Evolutionary conservation across 805 yeast species (phyloP).

Genomic region (Saturnispora diversa): DNA sequence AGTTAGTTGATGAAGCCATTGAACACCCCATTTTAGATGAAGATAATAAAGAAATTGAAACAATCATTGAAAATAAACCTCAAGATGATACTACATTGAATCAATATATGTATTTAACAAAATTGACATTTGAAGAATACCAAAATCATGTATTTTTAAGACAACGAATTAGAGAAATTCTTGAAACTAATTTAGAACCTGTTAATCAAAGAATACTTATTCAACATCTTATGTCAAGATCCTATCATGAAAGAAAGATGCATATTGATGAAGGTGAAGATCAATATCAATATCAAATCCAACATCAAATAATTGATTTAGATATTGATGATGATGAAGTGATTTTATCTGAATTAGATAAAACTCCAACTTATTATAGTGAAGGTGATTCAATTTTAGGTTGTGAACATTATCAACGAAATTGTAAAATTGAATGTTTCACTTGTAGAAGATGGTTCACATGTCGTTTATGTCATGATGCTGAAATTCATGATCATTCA

Average conservation of each 20-base stretch:
- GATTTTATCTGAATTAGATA: conserved; percentile 40
- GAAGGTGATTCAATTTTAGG: conserved; percentile 46
- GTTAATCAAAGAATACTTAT: conserved; percentile 42
- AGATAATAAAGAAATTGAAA: conserved; percentile 18
- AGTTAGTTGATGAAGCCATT: conserved; percentile 39
- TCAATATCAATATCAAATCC: conserved; percentile 11
- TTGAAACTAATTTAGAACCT: conserved; percentile 34
- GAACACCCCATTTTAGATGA: conserved; percentile 43
- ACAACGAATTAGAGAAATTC: conserved; percentile 41
- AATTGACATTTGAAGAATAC: conserved; percentile 29
- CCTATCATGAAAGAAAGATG: conserved; percentile 43
- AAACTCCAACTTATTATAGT: conserved; percentile 40
- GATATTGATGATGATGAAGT: conserved; percentile 31
- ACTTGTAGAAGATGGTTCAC: conserved; percentile 67
- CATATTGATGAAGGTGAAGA: conserved; percentile 11
- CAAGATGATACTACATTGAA: too few relatives aligned
- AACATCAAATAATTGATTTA: conserved; percentile 16
- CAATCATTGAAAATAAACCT: background rate
- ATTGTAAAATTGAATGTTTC: conserved; percentile 77
- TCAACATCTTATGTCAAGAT: conserved; percentile 62
- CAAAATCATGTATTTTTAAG: conserved; percentile 35
- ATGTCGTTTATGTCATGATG: conserved; percentile 83
- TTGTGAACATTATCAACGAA: conserved; percentile 75
- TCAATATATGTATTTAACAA: conserved; percentile 26
- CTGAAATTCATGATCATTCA: conserved; percentile 43